phyloP scores from a whole-genome alignment of 2,329 filamentous ascomycete genomes.

The Xylariaceae sp. region DNA sequence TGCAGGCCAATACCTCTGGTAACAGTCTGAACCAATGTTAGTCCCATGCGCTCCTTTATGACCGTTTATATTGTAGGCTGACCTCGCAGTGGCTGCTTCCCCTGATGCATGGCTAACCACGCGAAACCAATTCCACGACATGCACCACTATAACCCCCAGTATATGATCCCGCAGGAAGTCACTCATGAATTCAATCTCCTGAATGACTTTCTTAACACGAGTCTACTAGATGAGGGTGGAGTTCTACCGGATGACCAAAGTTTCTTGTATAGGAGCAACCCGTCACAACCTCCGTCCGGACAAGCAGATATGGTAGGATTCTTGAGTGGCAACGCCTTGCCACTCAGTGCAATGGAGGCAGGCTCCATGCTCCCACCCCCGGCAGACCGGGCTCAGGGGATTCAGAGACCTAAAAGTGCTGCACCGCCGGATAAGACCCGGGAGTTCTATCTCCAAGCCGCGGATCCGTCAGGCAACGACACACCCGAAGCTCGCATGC shows the following conservation, averaged over 20 bases:
- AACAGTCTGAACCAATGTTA: constrained; percentile 70
- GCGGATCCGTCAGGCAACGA: constrained; percentile 84
- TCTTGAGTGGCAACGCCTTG: constrained; percentile 35
- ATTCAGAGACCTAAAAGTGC: constrained; percentile 58
- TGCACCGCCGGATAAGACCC: constrained; percentile 62
- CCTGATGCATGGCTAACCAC: constrained; percentile 73
- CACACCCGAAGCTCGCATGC: constrained; percentile 90
- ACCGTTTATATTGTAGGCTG: constrained; percentile 27
- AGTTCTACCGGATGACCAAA: constrained; percentile 62
- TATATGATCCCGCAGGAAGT: constrained; percentile 94
- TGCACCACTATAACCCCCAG: constrained; percentile 87
- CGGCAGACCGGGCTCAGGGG: constrained; percentile 45
- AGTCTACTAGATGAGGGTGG: constrained; percentile 81
- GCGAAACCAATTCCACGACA: constrained; percentile 84
- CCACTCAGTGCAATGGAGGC: constrained; percentile 35
- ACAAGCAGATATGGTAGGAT: constrained; percentile 45
- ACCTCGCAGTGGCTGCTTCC: constrained; percentile 65
- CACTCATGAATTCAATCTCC: constrained; percentile 90
- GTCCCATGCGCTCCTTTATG: constrained; percentile 39
- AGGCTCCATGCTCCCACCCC: constrained; percentile 46
- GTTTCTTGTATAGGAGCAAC: constrained; percentile 38
- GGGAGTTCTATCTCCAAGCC: constrained; percentile 95
- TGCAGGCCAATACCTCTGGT: constrained; percentile 56
- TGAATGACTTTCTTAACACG: constrained; percentile 93
- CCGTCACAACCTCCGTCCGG: constrained; percentile 33